phyloP scores from a whole-genome alignment of 768 basidiomycete species.

The Lactifluus hygrophoroides region DNA sequence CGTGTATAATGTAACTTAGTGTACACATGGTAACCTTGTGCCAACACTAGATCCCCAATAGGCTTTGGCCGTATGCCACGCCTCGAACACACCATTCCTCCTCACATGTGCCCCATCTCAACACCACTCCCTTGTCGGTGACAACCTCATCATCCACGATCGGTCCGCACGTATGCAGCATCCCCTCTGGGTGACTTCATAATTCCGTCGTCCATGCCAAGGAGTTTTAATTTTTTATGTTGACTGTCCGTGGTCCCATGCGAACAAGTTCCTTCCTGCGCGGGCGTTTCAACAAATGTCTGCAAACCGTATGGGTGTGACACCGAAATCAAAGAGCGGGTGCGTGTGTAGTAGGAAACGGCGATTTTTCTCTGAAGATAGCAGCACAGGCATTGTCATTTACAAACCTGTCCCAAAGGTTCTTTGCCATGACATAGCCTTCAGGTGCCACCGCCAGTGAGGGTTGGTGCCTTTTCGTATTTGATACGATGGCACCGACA shows the following conservation, averaged over 20 bases:
- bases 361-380: slow-evolving; percentile 51
- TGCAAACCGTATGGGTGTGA: slow-evolving; percentile 84
- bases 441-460: slow-evolving; percentile 51
- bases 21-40: not conserved
- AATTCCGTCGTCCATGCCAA: slow-evolving; percentile 64
- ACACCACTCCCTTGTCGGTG: slow-evolving; percentile 33
- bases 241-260: slow-evolving; percentile 72
- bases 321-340: slow-evolving; percentile 57
- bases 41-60: no score
- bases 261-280: slow-evolving; percentile 40
- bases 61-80: slow-evolving; percentile 13
- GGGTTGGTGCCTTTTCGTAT: slow-evolving; percentile 47
- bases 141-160: slow-evolving; percentile 50
- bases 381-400: slow-evolving; percentile 57
- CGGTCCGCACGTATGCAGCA: slow-evolving; percentile 60
- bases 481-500: slow-evolving; percentile 42
- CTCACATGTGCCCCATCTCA: slow-evolving; percentile 28
- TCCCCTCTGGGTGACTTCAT: slow-evolving; percentile 58
- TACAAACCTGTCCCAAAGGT: slow-evolving; percentile 76
- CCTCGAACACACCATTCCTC: slow-evolving; percentile 32
- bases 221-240: slow-evolving; percentile 78
- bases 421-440: slow-evolving; percentile 69
- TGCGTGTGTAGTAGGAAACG: slow-evolving; percentile 53
- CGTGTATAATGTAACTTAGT: not conserved
- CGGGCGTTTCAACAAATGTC: slow-evolving; percentile 35